These are phyloP conservation scores for Ambrosia hybrid DNA, from an alignment of 140 eudicot species.

Conservation along the genomic window DNA sequence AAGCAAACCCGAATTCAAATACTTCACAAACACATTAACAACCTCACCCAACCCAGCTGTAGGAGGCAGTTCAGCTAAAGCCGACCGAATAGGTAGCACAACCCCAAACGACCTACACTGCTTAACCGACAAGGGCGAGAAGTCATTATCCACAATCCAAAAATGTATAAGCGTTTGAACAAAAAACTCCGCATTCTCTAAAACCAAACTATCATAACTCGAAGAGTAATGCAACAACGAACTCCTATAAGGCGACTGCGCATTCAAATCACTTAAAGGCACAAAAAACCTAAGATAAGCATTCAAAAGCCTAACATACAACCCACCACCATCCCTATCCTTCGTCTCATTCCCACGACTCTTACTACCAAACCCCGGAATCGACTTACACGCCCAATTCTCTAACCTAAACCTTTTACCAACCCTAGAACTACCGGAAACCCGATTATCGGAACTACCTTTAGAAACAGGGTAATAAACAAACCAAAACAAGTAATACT, in stretches of 20 bases:
- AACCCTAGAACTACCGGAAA: slow-evolving; percentile 36
- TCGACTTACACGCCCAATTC: slow-evolving; percentile 73
- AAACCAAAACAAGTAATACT: slow-evolving; percentile 92
- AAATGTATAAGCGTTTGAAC: slow-evolving; percentile 62
- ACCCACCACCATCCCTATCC: slow-evolving; percentile 43
- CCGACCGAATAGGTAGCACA: slow-evolving; percentile 54
- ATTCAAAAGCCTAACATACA: slow-evolving; percentile 57
- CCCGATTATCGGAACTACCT: slow-evolving; percentile 54
- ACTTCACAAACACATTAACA: slow-evolving; percentile 69
- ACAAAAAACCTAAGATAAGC: slow-evolving; percentile 73
- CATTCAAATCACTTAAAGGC: slow-evolving; percentile 53
- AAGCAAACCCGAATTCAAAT: slow-evolving; percentile 53
- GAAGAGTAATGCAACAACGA: slow-evolving; percentile 75
- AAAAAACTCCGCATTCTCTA: slow-evolving; percentile 66
- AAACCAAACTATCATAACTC: slow-evolving; percentile 40
- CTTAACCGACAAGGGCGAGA: slow-evolving; percentile 75
- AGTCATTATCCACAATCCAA: slow-evolving; percentile 89
- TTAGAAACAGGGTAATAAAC: slow-evolving; percentile 85
- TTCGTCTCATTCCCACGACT: slow-evolving; percentile 58
- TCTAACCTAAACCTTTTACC: slow-evolving; percentile 62
- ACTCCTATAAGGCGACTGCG: slow-evolving; percentile 74
- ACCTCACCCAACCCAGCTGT: slow-evolving; percentile 79
- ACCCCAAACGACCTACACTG: slow-evolving; percentile 66
- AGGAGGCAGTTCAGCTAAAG: slow-evolving; percentile 81
- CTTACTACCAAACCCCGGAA: slow-evolving; percentile 65